Evolutionary conservation across 1,284 basidiomycete species (phyloP).

Genomic region (Apiotrichum laibachii): DNA sequence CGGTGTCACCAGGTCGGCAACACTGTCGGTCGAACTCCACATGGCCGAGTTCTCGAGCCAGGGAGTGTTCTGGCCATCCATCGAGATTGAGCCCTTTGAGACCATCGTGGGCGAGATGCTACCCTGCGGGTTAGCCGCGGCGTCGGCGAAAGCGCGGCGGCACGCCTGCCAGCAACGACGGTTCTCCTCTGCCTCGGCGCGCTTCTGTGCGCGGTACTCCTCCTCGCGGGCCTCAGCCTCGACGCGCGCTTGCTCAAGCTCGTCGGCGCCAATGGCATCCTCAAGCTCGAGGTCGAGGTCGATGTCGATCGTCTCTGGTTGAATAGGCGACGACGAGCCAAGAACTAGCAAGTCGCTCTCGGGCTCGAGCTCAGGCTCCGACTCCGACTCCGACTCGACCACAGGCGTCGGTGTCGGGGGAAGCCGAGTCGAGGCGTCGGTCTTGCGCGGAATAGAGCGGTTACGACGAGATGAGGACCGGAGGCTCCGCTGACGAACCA

Average conservation of each 20-base stretch:
- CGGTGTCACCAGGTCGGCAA: conserved; percentile 12
- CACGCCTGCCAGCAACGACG: conserved; percentile 36
- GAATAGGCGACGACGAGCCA: neutral
- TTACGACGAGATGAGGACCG: conserved; percentile 14
- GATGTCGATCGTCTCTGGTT: conserved; percentile 11
- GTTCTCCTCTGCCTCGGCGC: conserved; percentile 37
- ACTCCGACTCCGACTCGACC: neutral
- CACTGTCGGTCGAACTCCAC: conserved; percentile 15
- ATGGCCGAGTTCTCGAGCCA: conserved; percentile 15
- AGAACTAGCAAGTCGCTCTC: conserved; percentile 11
- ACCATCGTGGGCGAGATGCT: conserved; percentile 11
- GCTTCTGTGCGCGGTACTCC: conserved; percentile 28
- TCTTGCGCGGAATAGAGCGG: conserved; percentile 17
- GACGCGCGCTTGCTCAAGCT: conserved; percentile 37
- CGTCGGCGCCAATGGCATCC: conserved; percentile 40
- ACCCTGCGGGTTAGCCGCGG: conserved; percentile 7
- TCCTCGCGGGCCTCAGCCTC: conserved; percentile 44
- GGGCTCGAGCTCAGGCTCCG: neutral
- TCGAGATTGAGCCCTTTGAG: conserved; percentile 1
- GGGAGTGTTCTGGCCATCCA: conserved; percentile 7
- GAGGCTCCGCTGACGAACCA: conserved; percentile 20
- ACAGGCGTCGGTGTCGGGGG: conserved; percentile 13
- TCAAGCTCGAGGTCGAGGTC: conserved; percentile 18
- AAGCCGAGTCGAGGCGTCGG: conserved; percentile 7
- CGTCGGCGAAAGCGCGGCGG: conserved; percentile 27